Evolutionary conservation across 148 eudicot species (phyloP).

Genomic region (Pharnaceum exiguum): DNA sequence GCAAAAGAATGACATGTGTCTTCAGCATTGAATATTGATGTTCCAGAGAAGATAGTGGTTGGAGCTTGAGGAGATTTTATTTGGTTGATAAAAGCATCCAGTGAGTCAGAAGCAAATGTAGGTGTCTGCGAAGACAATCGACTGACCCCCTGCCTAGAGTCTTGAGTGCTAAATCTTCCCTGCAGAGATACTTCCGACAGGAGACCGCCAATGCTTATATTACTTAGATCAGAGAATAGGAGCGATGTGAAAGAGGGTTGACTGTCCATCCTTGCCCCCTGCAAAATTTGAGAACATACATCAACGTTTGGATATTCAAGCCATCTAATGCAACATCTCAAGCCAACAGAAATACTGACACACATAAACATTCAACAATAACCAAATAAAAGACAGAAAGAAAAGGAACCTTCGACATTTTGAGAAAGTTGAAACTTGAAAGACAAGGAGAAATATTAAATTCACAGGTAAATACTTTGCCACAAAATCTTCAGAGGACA

Average conservation of each 20-base stretch:
- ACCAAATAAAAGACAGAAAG: background rate
- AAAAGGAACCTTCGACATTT: background rate
- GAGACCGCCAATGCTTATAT: conserved; percentile 74
- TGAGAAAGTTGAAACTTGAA: background rate
- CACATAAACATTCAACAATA: background rate
- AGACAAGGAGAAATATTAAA: background rate
- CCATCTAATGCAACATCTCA: too few species aligned
- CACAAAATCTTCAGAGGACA: background rate
- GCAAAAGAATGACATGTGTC: conserved; percentile 82
- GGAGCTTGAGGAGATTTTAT: conserved; percentile 26
- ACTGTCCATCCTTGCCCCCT: conserved; percentile 37
- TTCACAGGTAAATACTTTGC: background rate
- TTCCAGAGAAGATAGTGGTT: conserved; percentile 27
- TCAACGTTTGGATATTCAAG: background rate
- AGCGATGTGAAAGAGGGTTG: conserved; percentile 21
- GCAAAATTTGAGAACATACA: conserved; percentile 9
- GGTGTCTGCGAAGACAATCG: conserved; percentile 28
- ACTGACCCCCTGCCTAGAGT: conserved; percentile 20
- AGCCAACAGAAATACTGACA: too few species aligned
- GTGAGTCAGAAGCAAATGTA: conserved; percentile 32
- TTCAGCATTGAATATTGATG: conserved; percentile 59
- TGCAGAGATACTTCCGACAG: conserved; percentile 67
- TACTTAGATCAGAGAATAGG: conserved; percentile 54
- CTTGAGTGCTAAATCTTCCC: conserved; percentile 28
- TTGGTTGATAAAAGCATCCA: conserved; percentile 43